Percentiles rank a stretch among this genome's conserved stretches.
phyloP scores from a whole-genome alignment of 805 yeast genomes.

The Metschnikowia cubensis region DNA sequence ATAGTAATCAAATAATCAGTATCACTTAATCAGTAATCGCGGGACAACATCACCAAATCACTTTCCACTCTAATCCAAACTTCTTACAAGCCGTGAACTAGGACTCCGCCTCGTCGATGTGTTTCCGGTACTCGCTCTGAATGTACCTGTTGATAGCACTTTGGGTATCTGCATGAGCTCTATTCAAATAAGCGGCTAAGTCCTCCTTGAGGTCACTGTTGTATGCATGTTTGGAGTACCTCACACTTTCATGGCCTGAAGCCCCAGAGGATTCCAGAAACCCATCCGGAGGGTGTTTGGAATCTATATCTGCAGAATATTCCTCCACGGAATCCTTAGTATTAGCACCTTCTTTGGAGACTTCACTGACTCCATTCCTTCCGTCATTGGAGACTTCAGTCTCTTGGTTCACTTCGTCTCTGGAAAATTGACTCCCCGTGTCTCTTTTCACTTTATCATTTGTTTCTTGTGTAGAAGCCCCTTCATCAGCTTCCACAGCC shows the following conservation, averaged over 20 bases:
- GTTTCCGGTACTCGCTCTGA: constrained; percentile 22
- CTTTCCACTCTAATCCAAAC: neutral
- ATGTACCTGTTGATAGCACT: constrained; percentile 23
- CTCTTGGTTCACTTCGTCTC: no score
- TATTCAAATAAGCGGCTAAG: constrained; percentile 20
- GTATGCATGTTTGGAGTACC: constrained; percentile 8
- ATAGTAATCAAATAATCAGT: no score
- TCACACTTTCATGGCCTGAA: neutral
- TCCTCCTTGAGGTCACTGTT: constrained; percentile 33
- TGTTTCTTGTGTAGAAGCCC: neutral
- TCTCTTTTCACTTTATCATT: neutral
- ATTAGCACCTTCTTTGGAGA: no score
- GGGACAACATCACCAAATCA: no score
- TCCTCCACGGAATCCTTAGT: no score
- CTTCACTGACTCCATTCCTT: no score
- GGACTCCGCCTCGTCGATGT: neutral
- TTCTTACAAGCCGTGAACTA: neutral
- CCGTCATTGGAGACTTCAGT: no score
- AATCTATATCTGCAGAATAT: no score
- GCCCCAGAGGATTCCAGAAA: neutral
- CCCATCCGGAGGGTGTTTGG: neutral
- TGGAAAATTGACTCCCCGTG: no score
- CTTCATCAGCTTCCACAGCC: neutral
- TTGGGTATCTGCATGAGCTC: constrained; percentile 28
- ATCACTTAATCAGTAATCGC: no score